These are phyloP conservation scores for Cladophialophora immunda DNA, from an alignment of 2,329 filamentous ascomycete species.

Conservation along the genomic window DNA sequence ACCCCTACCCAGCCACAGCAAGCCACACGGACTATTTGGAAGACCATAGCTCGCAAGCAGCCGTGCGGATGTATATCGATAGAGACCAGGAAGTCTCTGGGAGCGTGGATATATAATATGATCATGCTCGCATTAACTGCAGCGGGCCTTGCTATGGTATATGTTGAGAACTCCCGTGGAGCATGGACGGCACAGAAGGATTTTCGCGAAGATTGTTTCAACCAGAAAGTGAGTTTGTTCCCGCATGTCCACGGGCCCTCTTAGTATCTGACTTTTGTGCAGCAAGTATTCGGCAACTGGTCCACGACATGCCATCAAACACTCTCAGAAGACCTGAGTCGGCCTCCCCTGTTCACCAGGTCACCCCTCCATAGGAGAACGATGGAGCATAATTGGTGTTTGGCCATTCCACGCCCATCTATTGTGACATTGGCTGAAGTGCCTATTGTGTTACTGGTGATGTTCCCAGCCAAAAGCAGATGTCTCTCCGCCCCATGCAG, in stretches of 20 bases:
- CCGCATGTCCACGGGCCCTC: not conserved
- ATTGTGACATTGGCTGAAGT: too few relatives aligned
- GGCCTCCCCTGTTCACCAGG: not conserved
- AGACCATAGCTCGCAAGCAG: not conserved
- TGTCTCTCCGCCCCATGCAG: too few relatives aligned
- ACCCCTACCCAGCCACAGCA: not conserved
- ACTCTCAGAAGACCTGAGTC: not conserved
- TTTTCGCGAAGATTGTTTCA: conserved; percentile 12
- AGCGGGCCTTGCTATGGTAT: not conserved
- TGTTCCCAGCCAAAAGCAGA: too few relatives aligned
- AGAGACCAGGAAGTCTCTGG: not conserved
- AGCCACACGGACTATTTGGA: not conserved
- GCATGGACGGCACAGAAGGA: conserved; percentile 9
- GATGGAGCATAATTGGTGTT: not conserved
- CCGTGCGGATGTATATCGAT: not conserved
- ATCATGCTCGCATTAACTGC: not conserved
- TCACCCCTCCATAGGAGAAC: not conserved
- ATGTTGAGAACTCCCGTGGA: not conserved
- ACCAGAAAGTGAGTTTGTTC: not conserved
- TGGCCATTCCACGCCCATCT: too few relatives aligned
- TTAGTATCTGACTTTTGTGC: not conserved
- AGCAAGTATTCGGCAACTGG: not conserved
- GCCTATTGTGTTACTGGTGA: too few relatives aligned
- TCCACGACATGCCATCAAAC: not conserved
- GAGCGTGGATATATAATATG: not conserved